Base-by-base conservation (phyloP, 331 rosid species). In the Rhamnella rubrinervis region DNA sequence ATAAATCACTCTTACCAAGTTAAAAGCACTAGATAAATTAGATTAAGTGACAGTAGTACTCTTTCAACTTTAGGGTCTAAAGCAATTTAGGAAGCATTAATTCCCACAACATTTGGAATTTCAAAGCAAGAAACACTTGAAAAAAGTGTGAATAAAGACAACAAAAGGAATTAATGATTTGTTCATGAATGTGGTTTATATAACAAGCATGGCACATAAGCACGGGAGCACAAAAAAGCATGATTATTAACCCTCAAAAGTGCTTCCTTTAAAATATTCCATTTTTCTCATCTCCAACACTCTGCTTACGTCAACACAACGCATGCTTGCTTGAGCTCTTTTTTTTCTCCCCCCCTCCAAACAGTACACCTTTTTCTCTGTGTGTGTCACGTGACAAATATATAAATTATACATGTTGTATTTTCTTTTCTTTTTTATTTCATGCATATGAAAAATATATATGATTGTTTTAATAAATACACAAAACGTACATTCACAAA, bases 161-260 rank as follows among this genome's bases (percentile, higher is more conserved):
- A 74, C 80, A 23, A 76, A 78, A 77, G 62, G 82, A 78, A 77
- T 56, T 70, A 49, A 73, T 59, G 62, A 40, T 56, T 51, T 72
- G 71, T 62, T 69, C 65, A 55, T 55, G 78, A 71, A 63, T 40
- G 47, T 1, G 13, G 35, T 31, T 31, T 56, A 58, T 75, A 74
- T 74, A 81, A 73, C 64, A 62, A 63, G 23, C 39, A 50, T 44
- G 64, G 71, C 51, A 65, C 65, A 76, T 78, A 80, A 72, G 91
- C 92, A 84, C 85, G 82, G 82, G 85, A 76, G 86, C 67, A 63
- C 59, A 7, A 73, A 68, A 72, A 81, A 75, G 72, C 84, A 75
- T 61, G 71, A 5, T 55, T 61, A 66, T 70, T 61, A 78, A 71
- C 85, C 80, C 47, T 72, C 68, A 67, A 59, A 76, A 74, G 74